Evolutionary conservation across 257 asterid genomes (phyloP), one percentile per base, ranked within the genome.

Genomic region (Nicotiana otophora): DNA sequence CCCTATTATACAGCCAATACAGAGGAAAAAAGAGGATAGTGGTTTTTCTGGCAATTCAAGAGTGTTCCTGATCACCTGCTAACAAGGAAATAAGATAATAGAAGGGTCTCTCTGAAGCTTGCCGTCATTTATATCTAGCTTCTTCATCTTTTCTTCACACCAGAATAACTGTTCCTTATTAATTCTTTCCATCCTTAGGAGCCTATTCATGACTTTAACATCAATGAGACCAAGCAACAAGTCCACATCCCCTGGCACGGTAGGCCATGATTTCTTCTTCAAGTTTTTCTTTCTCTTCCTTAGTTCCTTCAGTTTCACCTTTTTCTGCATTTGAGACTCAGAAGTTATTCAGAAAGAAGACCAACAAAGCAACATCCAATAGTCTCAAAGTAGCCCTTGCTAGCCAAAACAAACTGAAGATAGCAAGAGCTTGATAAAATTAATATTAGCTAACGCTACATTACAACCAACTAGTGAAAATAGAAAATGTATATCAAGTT

Each of bases 91-190:
- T 80, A 96, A 88, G 67, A 88, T 63, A 12, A 97, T 93, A 30
- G 98, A 89, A 2, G 98, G 97, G 80, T 94, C 98, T 68, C 99
- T 93, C 82, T 68, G 94, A 83, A 96, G 85, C 87, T 94, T 94
- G 20, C 96, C 98, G 20, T 88, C 89, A 1, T 85, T 68, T 19
- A 91, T 61, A 17, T 85, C 89, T 77, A 93, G 64, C 84, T 90
- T 96, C 89, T 94, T 94, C 93, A 89, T 90, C 94, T 92, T 96
- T 48, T 92, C 98, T 81, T 94, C 97, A 5, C 98, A 94, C 98
- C 99, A 96, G 76, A 92, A 81, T 60, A 93, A 63, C 65, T 94
- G 97, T 20, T 92, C 93, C 78, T 88, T 92, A 89, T 89, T 94
- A 4, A 96, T 84, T 81, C 83, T 88, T 69, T 53, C 81, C 97